Conservation (phyloP, 805 yeast genomes). For the Diddensiella transvaalensis region DNA sequence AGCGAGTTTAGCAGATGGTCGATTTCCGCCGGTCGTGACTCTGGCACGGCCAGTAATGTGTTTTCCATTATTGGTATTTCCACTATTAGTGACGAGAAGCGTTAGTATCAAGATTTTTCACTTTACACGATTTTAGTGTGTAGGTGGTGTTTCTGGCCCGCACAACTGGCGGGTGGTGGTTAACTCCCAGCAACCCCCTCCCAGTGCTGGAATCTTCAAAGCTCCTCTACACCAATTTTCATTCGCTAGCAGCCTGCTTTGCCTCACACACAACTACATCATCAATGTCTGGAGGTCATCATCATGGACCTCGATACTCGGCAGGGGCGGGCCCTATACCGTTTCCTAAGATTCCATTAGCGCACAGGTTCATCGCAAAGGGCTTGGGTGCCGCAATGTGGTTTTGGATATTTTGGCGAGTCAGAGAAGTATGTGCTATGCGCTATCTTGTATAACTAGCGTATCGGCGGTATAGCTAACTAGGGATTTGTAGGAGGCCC, state of each 20-base stretch:
- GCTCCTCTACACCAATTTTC: background rate
- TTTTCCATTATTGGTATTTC: constrained; percentile 31
- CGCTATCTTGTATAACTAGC: no score
- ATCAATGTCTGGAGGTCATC: constrained; percentile 25
- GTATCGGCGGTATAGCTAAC: no score
- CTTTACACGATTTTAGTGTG: no score
- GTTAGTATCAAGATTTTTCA: no score
- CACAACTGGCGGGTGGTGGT: no score
- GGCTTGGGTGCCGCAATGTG: constrained; percentile 81
- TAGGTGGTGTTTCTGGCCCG: no score
- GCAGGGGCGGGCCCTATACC: constrained; percentile 54
- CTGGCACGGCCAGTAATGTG: constrained; percentile 35
- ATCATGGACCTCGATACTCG: constrained; percentile 27
- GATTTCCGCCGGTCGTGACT: constrained; percentile 40
- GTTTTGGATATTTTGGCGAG: constrained; percentile 82
- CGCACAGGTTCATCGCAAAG: constrained; percentile 58
- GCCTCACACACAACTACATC: background rate
- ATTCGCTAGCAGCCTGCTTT: background rate
- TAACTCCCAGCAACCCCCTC: no score
- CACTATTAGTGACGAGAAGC: no score
- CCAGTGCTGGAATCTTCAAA: background rate
- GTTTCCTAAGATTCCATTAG: constrained; percentile 59
- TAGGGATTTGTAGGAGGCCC: constrained; percentile 32
- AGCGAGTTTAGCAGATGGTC: constrained; percentile 40
- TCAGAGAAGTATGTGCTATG: constrained; percentile 50